Base-by-base conservation (phyloP, 208 protist species). In the Trypanosoma grayi region DNA sequence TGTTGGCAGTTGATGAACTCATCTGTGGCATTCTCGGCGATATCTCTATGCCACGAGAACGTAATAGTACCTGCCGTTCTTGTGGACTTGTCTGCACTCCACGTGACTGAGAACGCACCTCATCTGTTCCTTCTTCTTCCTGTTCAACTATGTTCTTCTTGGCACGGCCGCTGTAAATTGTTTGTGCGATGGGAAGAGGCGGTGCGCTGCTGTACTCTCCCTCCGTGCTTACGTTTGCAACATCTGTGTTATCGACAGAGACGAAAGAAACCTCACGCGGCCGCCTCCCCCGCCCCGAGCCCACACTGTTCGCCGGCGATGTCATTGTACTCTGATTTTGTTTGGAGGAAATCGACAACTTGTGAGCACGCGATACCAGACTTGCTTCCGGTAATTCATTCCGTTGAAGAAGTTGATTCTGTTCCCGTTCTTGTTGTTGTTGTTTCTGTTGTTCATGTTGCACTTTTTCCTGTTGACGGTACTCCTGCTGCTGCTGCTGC, bases 41-140 rank as follows among this genome's bases (percentile, higher is more conserved):
- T 24, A 43, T 54, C 1, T 54, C 31, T 16, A 22, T 24, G 22
- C 36, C 14, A 25, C 25, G 18, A 9, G 44, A 8, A 9, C 13
- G 39, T 20, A 14, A 8, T 41, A 27, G 40, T 22, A 31, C 34
- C 33, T 25, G 24, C 13, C 13, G 14, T 33, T 46, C 50, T 33
- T 25, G 14, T 48, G 41, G 54, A 54, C 47, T 65, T 39, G 82
- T 85, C 67, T 89, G 82, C 33, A 89, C 75, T 4, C 78, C 82
- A 36, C 76, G 67, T 6, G 77, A 85, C 16, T 59, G 59, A 27
- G 79, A 83, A 47, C n/a, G n/a, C n/a, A n/a, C n/a, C n/a, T n/a
- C n/a, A n/a, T n/a, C n/a, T n/a, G n/a, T n/a, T n/a, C n/a, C n/a
- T n/a, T n/a, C n/a, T n/a, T n/a, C n/a, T n/a, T n/a, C n/a, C n/a